Base-by-base conservation (phyloP, 805 yeast genomes). In the Nakazawaea ernobii region DNA sequence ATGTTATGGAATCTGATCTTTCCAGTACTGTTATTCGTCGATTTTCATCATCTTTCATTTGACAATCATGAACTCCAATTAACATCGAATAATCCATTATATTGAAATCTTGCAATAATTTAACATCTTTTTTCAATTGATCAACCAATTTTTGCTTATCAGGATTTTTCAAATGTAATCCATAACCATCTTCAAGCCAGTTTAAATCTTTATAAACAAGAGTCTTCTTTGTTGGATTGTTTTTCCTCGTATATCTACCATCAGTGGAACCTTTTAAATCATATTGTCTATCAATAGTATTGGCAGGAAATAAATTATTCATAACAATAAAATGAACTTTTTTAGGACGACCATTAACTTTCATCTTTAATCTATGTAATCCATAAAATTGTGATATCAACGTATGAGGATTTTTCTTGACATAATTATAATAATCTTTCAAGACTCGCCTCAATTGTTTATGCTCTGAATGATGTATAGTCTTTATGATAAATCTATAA, bases 231-330 rank as follows among this genome's bases (percentile, higher is more conserved):
- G 58, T 55, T 48, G 57, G 52, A 9, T 59, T 63, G 45, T 62
- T 65, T 4, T 68, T 58, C 49, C 66, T 62, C 0, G 84, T 89
- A 52, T 65, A 67, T 55, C 95, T 73, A 2, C 97, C 97, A 71
- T 86, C 75, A 0, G 95, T 79, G 0, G 97, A 89, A 1, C 99
- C 99, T 62, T 94, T 94, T 62, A 94, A 74, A 62, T 94, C 99
- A 65, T 80, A 94, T 37, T 90, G 86, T 37, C 77, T 68, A 62
- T 90, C 95, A 47, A 92, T 82, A 52, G 86, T 94, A 42, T 87
- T 88, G 6, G 97, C 95, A 0, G 99, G 98, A 67, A 95, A 94
- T 42, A 94, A 74, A 60, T 94, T 94, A 70, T 94, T 94, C 99
- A 94, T 94, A 32, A 94, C 97, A 46, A 94, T 73, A 56, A 94